Base-by-base conservation (phyloP, 2,329 filamentous ascomycete genomes). In the Hypoxylon sp. region DNA sequence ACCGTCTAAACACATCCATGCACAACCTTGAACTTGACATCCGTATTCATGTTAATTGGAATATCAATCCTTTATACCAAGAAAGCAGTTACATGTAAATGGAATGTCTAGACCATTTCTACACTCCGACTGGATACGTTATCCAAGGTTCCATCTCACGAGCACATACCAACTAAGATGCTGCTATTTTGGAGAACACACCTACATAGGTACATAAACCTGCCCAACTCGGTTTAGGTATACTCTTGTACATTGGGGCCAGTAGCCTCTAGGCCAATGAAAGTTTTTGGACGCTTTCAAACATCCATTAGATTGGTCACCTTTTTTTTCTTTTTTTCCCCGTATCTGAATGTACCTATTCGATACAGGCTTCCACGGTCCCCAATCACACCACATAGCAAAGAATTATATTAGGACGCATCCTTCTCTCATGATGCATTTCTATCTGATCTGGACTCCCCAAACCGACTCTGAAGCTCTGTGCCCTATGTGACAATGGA, bases 301-400 rank as follows among this genome's bases (percentile, higher is more conserved):
- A 53, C 51, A 54, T 58, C 46, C 14, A 40, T 40, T 40, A 53
- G 37, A 64, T 54, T 61, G 46, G 59, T 64, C 63, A 64, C 55
- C 20, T 20, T 27, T 5, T 27, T 27, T 27, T 27, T 27, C 5
- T 30, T 27, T 64, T 64, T 61, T 64, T 63, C 20, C 61, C 37
- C n/a, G 37, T 46, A 33, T 44, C 40, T 60, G 8, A 7, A 58
- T 44, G 35, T 67, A 58, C 17, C 27, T 27, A 51, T 54, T 60
- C 33, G 44, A 61, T 66, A 61, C 49, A 48, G 27, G 17, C 17
- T 17, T 44, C 17, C 13, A 37, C 14, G 14, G 35, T 6, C n/a
- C 11, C 50, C 50, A 51, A 63, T 66, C 62, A 60, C 42, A 66
- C 58, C 54, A 66, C 58, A 62, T 25, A 30, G n/a, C 42, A 51